Conservation (phyloP, 2,329 filamentous ascomycete genomes). For the Torrubiellomyces zombiae region DNA sequence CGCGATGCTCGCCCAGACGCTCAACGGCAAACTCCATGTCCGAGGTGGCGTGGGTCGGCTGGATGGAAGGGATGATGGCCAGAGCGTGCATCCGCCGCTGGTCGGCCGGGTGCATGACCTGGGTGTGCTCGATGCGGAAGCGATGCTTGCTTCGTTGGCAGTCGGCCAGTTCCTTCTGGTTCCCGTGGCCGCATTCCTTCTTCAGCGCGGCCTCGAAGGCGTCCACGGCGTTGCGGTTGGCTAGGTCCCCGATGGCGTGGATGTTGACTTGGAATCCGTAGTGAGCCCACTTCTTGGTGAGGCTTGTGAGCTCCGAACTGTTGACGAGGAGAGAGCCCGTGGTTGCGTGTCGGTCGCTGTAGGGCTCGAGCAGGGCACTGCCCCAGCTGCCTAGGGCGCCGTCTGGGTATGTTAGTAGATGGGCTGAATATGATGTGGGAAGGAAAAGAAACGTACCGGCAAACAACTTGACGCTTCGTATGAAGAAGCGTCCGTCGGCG, state of each 20-base stretch:
- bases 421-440: neutral
- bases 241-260: conserved; percentile 55
- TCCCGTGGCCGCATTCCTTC: conserved; percentile 28
- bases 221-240: conserved; percentile 47
- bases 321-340: conserved; percentile 51
- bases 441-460: conserved; percentile 29
- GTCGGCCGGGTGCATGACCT: conserved; percentile 52
- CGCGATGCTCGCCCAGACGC: conserved; percentile 40
- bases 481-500: conserved; percentile 32
- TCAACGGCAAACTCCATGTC: conserved; percentile 51
- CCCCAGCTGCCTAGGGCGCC: conserved; percentile 57
- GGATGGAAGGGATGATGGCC: conserved; percentile 50
- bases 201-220: conserved; percentile 41
- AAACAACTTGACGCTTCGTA: conserved; percentile 53
- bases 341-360: conserved; percentile 43
- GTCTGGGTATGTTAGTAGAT: conserved; percentile 24
- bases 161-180: conserved; percentile 17
- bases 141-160: conserved; percentile 40
- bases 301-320: conserved; percentile 34
- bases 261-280: conserved; percentile 53
- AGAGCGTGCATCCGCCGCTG: conserved; percentile 40
- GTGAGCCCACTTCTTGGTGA: conserved; percentile 40
- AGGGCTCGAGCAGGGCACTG: conserved; percentile 54
- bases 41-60: conserved; percentile 56
- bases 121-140: conserved; percentile 54